Base-by-base conservation (phyloP, 331 rosid genomes). In the Dryas integrifolia region DNA sequence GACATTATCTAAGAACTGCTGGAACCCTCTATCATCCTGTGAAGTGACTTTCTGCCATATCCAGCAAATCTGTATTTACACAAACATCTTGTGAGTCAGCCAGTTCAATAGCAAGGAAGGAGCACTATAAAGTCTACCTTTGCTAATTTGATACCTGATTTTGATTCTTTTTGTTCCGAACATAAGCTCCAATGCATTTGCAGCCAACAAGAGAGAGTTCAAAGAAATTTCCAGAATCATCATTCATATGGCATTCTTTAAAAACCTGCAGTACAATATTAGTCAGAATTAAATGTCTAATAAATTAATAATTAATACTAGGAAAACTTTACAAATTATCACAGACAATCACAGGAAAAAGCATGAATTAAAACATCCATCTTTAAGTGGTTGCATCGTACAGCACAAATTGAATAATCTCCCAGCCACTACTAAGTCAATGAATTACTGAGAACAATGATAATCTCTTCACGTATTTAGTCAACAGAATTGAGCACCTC, bases 141-240 rank as follows among this genome's bases (percentile, higher is more conserved):
- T 72, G 24, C 66, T 57, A 65, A 73, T 52, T 53, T 60, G 18
- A 56, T 74, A 91, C 98, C 89, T 94, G 98, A 81, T 94, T 94
- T 78, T 94, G 98, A 86, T 89, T 94, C 88, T 81, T 94, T 70
- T 94, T 94, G 68, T 81, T 94, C 56, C 97, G 77, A 48, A 92
- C 98, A 82, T 94, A 94, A 73, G 98, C 98, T 68, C 98, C 93
- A 72, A 94, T 89, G 67, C 98, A 94, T 72, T 94, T 94, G 82
- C 89, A 88, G 73, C 97, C 87, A 67, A 91, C 84, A 44, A 94
- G 96, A 80, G 97, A 84, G 69, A 94, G 89, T 73, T 94, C 98
- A 53, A 80, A 91, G 73, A 88, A 85, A 79, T 84, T 86, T 26
- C 96, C 97, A 59, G 85, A 75, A 57, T n/a, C 79, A 80, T 91